phyloP scores from a whole-genome alignment of 163 green algal genomes.

The Scenedesmus sp. region DNA sequence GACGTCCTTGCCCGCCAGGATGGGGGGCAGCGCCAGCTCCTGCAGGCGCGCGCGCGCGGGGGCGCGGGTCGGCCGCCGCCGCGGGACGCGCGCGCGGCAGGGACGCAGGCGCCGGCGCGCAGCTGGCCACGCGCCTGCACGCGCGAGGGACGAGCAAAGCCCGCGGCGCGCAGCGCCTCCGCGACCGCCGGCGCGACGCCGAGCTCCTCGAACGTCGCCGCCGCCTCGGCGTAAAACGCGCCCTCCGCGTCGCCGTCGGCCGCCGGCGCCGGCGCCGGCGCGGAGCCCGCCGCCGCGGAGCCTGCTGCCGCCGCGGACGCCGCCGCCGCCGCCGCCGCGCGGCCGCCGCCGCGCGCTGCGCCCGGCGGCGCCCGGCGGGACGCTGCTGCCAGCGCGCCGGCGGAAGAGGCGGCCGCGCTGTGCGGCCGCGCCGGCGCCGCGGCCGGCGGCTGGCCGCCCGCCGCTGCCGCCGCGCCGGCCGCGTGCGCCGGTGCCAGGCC shows the following conservation, averaged over 20 bases:
- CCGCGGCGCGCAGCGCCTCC: conserved; percentile 30
- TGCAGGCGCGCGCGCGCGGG: conserved; percentile 40
- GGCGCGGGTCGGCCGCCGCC: not conserved
- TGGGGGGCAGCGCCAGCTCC: conserved; percentile 59
- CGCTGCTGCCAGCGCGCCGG: too few species aligned
- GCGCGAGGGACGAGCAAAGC: conserved; percentile 44
- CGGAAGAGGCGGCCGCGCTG: too few species aligned
- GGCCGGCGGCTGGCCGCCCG: too few species aligned
- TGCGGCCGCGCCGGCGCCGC: too few species aligned
- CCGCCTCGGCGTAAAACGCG: conserved; percentile 47
- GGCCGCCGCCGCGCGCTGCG: too few species aligned
- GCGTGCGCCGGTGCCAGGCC: too few species aligned
- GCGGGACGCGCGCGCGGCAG: not conserved
- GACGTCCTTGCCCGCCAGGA: conserved; percentile 66
- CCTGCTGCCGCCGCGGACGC: not conserved
- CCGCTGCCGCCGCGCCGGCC: too few species aligned
- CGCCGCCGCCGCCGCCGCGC: not conserved
- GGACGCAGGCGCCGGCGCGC: conserved; percentile 4
- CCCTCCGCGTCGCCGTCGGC: conserved; percentile 14
- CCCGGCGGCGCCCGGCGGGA: too few species aligned
- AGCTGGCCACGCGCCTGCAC: conserved; percentile 41
- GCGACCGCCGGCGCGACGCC: conserved; percentile 20
- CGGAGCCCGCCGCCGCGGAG: not conserved
- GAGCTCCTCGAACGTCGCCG: conserved; percentile 36
- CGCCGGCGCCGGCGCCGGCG: not conserved